Conservation (phyloP, 768 basidiomycete genomes). For the Boletus rufocinnamomeus region DNA sequence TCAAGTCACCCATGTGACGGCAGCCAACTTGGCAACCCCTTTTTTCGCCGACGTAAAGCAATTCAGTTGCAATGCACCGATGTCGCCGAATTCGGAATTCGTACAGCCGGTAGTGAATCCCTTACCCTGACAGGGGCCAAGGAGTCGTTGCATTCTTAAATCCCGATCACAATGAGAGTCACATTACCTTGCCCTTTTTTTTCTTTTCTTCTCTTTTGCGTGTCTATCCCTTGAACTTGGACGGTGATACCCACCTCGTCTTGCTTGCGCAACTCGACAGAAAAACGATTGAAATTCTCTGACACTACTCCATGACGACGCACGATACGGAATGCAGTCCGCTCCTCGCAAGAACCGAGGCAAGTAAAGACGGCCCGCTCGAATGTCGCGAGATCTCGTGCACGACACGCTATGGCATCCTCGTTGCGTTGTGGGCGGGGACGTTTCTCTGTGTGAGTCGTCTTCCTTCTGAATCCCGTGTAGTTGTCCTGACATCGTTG, state of each 20-base stretch:
- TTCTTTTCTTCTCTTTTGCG: neutral
- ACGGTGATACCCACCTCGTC: neutral
- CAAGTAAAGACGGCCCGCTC: constrained; percentile 2
- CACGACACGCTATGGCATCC: constrained; percentile 58
- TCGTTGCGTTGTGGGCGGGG: constrained; percentile 68
- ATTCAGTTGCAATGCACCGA: neutral
- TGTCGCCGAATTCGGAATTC: neutral
- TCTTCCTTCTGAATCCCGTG: neutral
- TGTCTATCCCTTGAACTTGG: neutral
- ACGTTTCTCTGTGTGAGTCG: constrained; percentile 68
- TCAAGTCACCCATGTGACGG: too few relatives aligned
- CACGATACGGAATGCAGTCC: constrained; percentile 29
- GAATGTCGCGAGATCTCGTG: constrained; percentile 64
- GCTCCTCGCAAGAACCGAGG: constrained; percentile 19
- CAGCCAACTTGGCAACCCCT: too few relatives aligned
- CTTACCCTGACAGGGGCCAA: neutral
- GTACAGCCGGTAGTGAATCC: neutral
- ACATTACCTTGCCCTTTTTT: neutral
- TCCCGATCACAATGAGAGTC: neutral
- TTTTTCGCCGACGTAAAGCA: neutral
- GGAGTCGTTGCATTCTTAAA: neutral
- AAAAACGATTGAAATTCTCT: neutral
- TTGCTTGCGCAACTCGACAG: neutral
- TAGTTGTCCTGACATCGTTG: neutral
- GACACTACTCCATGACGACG: constrained; percentile 1